Evolutionary conservation across 2,329 filamentous ascomycete species (phyloP).

Genomic region (Sphaerostilbella broomeana): DNA sequence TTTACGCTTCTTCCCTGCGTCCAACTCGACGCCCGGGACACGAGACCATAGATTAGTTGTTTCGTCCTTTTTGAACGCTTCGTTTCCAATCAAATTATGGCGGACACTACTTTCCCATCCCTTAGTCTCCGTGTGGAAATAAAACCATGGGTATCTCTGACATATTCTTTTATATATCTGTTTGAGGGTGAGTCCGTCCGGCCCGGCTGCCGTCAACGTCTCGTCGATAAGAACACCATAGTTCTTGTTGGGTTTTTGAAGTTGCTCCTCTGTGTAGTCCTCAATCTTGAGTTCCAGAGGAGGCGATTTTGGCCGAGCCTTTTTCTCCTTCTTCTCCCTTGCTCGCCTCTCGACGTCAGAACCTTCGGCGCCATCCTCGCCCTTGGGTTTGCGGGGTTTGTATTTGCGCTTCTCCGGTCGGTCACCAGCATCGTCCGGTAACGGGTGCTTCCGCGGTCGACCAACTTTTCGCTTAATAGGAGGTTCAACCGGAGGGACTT

Average conservation of each 20-base stretch:
- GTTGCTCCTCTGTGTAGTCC: slow-evolving; percentile 51
- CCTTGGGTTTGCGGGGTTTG: slow-evolving; percentile 52
- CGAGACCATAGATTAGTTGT: slow-evolving; percentile 51
- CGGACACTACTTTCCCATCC: slow-evolving; percentile 62
- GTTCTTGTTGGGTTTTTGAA: slow-evolving; percentile 56
- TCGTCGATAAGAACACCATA: slow-evolving; percentile 57
- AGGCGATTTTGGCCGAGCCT: slow-evolving; percentile 52
- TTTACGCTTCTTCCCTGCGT: slow-evolving; percentile 56
- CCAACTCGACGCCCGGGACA: slow-evolving; percentile 51
- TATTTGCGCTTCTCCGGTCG: slow-evolving; percentile 59
- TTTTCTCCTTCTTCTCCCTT: slow-evolving; percentile 55
- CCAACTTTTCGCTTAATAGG: slow-evolving; percentile 59
- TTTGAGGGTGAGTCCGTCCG: slow-evolving; percentile 50
- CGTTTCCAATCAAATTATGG: slow-evolving; percentile 56
- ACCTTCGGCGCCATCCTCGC: slow-evolving; percentile 47
- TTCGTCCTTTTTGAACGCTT: slow-evolving; percentile 54
- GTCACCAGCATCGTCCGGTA: slow-evolving; percentile 48
- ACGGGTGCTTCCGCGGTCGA: slow-evolving; percentile 56
- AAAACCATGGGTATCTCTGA: slow-evolving; percentile 52
- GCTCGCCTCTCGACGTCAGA: slow-evolving; percentile 50
- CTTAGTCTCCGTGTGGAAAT: slow-evolving; percentile 54
- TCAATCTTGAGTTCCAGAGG: slow-evolving; percentile 48
- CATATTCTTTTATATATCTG: slow-evolving; percentile 59
- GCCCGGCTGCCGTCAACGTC: slow-evolving; percentile 47
- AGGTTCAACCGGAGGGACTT: slow-evolving; percentile 40